A percentile compares a stretch with the other conserved stretches of the same genome.
phyloP scores from a whole-genome alignment of 2,329 filamentous ascomycete species.

The Penicillium corylophilum region DNA sequence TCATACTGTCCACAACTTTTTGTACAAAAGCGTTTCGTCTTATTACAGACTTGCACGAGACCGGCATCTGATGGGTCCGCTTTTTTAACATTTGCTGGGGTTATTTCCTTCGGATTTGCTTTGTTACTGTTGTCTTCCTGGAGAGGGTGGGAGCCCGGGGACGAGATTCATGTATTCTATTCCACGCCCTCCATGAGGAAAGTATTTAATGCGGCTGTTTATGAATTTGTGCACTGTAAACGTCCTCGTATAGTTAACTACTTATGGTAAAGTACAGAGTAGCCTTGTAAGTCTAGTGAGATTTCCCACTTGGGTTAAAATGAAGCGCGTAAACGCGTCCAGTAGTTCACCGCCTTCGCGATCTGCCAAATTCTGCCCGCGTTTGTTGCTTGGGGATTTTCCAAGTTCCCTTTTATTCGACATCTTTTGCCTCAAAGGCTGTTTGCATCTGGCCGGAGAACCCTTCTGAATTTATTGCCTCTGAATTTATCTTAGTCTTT shows the following conservation, averaged over 20 bases:
- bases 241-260: not conserved
- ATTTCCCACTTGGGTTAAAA: conserved; percentile 21
- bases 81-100: conserved; percentile 12
- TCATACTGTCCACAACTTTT: conserved; percentile 16
- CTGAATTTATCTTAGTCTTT: not conserved
- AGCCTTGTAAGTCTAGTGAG: not conserved
- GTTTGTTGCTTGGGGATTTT: conserved; percentile 14
- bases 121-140: conserved; percentile 15
- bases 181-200: conserved; percentile 24
- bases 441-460: not conserved
- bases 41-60: conserved; percentile 14
- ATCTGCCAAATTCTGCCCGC: conserved; percentile 19
- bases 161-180: conserved; percentile 30
- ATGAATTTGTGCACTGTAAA: conserved; percentile 2
- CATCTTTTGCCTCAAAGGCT: not conserved
- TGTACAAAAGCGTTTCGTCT: conserved; percentile 37
- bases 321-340: conserved; percentile 25
- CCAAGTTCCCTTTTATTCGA: conserved; percentile 5
- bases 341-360: conserved; percentile 11
- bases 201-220: conserved; percentile 22
- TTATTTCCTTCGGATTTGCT: conserved; percentile 10
- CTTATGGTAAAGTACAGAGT: no score
- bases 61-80: conserved; percentile 11
- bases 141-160: conserved; percentile 4
- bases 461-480: not conserved